These are phyloP conservation scores for Pseudoscleropodium purum DNA, from an alignment of 225 moss, liverwort and hornwort species.

Conservation along the genomic window DNA sequence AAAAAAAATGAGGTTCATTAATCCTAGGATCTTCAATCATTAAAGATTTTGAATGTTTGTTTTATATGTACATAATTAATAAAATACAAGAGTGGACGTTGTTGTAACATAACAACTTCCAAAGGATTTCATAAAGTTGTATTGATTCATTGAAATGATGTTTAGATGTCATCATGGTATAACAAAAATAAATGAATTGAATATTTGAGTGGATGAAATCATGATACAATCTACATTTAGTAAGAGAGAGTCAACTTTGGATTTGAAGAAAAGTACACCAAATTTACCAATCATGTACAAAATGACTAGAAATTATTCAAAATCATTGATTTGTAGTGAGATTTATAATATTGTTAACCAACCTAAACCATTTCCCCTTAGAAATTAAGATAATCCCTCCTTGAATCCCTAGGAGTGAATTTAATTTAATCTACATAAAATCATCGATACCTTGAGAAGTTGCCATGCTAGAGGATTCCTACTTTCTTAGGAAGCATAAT, in stretches of 20 bases:
- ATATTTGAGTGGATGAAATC: no score
- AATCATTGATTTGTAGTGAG: not conserved
- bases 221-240: not conserved
- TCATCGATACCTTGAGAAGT: not conserved
- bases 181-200: no score
- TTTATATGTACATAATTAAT: no score
- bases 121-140: not conserved
- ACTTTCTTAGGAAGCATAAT: no score
- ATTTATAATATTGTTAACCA: not conserved
- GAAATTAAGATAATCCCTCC: not conserved
- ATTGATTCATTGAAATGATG: not conserved
- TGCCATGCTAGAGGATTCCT: no score
- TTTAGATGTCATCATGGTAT: accelerated
- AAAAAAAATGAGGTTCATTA: not conserved
- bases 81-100: accelerated
- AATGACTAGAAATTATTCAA: not conserved
- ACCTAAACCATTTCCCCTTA: not conserved
- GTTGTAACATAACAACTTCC: not conserved
- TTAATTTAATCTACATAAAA: not conserved
- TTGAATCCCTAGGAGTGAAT: accelerated
- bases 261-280: no score
- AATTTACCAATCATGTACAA: not conserved
- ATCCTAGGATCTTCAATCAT: not conserved
- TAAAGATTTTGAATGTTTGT: accelerated
- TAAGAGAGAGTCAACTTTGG: not conserved